Evolutionary conservation across 345 rosid species (phyloP).

Genomic region (Turritis glabra): DNA sequence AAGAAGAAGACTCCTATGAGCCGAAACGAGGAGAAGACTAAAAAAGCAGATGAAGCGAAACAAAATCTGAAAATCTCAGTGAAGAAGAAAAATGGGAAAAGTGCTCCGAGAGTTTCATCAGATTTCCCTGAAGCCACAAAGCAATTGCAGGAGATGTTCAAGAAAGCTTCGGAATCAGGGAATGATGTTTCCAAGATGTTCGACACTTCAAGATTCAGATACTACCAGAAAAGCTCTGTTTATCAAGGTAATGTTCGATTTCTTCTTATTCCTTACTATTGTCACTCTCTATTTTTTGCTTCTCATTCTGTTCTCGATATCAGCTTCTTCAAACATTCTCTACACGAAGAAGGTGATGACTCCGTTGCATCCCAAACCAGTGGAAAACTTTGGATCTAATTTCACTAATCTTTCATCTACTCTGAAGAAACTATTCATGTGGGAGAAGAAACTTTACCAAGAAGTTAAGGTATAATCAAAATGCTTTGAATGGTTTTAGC

Average conservation of each 20-base stretch:
- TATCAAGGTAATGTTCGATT: conserved; percentile 18
- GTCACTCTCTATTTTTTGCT: not conserved
- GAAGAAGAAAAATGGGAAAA: no score
- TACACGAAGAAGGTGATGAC: conserved; percentile 32
- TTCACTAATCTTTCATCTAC: conserved; percentile 54
- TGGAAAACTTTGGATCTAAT: conserved; percentile 38
- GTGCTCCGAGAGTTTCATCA: not conserved
- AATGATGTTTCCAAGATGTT: conserved; percentile 36
- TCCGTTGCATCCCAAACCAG: conserved; percentile 15
- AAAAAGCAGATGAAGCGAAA: conserved; percentile 1
- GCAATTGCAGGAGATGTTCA: conserved; percentile 30
- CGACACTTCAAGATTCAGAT: conserved; percentile 36
- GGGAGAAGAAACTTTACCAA: conserved; percentile 75
- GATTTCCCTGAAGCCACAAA: conserved; percentile 16
- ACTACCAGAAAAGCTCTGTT: conserved; percentile 26
- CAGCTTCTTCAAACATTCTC: conserved; percentile 46
- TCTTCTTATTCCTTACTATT: not conserved
- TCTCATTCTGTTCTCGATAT: not conserved
- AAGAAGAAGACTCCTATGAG: not conserved
- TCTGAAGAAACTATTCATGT: conserved; percentile 55
- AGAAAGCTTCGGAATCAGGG: conserved; percentile 39
- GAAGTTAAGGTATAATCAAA: conserved; percentile 62
- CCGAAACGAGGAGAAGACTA: not conserved
- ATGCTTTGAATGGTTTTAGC: not conserved
- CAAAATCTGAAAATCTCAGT: conserved; percentile 11